Conservation (phyloP, 768 basidiomycete species). For the Collybia sordida region DNA sequence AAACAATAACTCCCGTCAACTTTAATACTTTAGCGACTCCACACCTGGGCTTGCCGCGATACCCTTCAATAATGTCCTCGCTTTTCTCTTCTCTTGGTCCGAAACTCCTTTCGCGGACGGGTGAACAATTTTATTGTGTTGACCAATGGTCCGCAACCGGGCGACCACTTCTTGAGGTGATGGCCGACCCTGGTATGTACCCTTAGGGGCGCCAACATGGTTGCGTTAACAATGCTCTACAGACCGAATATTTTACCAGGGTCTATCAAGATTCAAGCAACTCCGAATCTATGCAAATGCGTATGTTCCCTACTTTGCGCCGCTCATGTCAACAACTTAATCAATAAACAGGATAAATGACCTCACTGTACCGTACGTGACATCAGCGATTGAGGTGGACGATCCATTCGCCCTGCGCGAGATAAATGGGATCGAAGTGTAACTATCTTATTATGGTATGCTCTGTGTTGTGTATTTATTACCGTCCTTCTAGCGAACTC, state of each 20-base stretch:
- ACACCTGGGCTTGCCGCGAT: constrained; percentile 68
- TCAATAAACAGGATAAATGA: constrained; percentile 57
- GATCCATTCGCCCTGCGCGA: constrained; percentile 64
- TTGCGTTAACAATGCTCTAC: neutral
- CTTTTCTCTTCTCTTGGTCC: constrained; percentile 59
- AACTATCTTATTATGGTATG: constrained; percentile 17
- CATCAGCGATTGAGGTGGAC: constrained; percentile 66
- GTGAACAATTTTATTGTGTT: constrained; percentile 68
- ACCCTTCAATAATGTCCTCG: constrained; percentile 54
- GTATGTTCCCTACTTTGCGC: constrained; percentile 25
- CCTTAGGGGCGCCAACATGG: neutral
- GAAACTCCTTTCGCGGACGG: constrained; percentile 69
- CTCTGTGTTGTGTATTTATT: neutral
- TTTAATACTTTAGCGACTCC: constrained; percentile 84
- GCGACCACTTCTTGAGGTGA: constrained; percentile 64
- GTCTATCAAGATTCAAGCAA: constrained; percentile 62
- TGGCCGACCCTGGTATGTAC: constrained; percentile 71
- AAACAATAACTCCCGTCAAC: constrained; percentile 65
- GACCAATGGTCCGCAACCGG: constrained; percentile 72
- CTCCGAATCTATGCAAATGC: constrained; percentile 82
- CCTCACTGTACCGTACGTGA: constrained; percentile 79
- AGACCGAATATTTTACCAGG: constrained; percentile 79
- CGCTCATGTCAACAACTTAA: neutral
- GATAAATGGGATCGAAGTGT: constrained; percentile 64
- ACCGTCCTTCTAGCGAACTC: constrained; percentile 40